Percentiles rank a stretch among this genome's conserved stretches.
These are phyloP conservation scores for Mycosarcoma mackinlayi DNA, from an alignment of 1,284 basidiomycete genomes.

Conservation along the genomic window DNA sequence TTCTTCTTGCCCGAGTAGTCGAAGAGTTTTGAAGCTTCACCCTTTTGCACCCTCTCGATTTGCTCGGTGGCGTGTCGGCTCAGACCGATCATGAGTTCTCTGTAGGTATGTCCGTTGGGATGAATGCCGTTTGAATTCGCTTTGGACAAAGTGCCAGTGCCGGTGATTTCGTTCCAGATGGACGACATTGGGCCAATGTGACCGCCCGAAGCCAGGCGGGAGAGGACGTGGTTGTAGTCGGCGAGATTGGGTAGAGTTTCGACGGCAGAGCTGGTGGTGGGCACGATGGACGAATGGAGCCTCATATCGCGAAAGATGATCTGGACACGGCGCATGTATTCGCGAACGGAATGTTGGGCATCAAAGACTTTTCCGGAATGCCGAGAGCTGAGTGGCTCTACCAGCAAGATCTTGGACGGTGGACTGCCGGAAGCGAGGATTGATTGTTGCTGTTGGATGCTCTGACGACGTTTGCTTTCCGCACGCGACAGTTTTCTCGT, in stretches of 20 bases:
- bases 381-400: constrained; percentile 21
- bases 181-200: constrained; percentile 53
- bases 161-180: constrained; percentile 55
- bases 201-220: constrained; percentile 49
- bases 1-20: constrained; percentile 34
- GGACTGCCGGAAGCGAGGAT: constrained; percentile 12
- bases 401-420: constrained; percentile 22
- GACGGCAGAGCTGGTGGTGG: constrained; percentile 22
- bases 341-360: constrained; percentile 22
- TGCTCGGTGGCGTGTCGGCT: constrained; percentile 51
- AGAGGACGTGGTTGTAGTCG: constrained; percentile 59
- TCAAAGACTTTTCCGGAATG: constrained; percentile 38
- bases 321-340: constrained; percentile 52
- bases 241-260: constrained; percentile 31
- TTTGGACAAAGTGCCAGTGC: constrained; percentile 14
- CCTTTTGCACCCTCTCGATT: constrained; percentile 48
- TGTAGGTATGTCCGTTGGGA: constrained; percentile 52
- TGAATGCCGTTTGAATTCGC: constrained; percentile 11
- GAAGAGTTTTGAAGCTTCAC: constrained; percentile 32
- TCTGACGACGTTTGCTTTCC: constrained; percentile 34
- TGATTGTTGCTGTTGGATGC: constrained; percentile 23
- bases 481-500: constrained; percentile 25
- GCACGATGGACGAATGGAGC: constrained; percentile 24
- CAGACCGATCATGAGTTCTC: constrained; percentile 58
- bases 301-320: constrained; percentile 55